Evolutionary conservation across 2,329 filamentous ascomycete genomes (phyloP).

Genomic region (Chaetomium strumarium): DNA sequence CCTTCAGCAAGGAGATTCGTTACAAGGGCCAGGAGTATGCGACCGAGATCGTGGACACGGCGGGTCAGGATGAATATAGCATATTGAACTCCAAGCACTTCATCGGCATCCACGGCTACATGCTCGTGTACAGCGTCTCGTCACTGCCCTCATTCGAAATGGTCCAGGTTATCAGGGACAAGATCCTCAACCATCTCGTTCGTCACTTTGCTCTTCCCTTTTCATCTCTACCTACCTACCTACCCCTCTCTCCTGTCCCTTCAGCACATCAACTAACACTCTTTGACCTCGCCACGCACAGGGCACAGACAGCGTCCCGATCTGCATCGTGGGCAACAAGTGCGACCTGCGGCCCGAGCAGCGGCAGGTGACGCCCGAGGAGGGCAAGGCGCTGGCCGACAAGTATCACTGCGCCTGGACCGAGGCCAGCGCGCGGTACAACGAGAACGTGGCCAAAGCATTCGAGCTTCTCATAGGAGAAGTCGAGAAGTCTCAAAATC

Average conservation of each 20-base stretch:
- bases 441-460: conserved; percentile 86
- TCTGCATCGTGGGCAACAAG: conserved; percentile 96
- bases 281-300: conserved; percentile 36
- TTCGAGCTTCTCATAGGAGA: conserved; percentile 93
- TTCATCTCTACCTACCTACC: too few relatives aligned
- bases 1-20: conserved; percentile 92
- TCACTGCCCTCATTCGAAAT: conserved; percentile 95
- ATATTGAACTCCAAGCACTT: conserved; percentile 98
- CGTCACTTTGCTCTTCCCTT: conserved; percentile 30
- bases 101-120: conserved; percentile 97
- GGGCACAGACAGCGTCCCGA: conserved; percentile 87
- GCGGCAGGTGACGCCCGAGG: conserved; percentile 80
- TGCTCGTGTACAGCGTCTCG: conserved; percentile 96
- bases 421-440: conserved; percentile 88
- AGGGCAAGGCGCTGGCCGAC: conserved; percentile 77
- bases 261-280: neutral
- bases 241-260: neutral
- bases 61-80: conserved; percentile 97
- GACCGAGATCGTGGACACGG: conserved; percentile 97
- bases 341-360: conserved; percentile 88
- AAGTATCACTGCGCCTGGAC: conserved; percentile 91
- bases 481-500: conserved; percentile 91
- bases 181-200: conserved; percentile 94
- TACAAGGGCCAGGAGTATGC: conserved; percentile 89
- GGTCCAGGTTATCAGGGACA: conserved; percentile 91